Evolutionary conservation across 441 rosid species (phyloP), one percentile per base, ranked within the genome.

Genomic region (Adansonia madagascariensis): DNA sequence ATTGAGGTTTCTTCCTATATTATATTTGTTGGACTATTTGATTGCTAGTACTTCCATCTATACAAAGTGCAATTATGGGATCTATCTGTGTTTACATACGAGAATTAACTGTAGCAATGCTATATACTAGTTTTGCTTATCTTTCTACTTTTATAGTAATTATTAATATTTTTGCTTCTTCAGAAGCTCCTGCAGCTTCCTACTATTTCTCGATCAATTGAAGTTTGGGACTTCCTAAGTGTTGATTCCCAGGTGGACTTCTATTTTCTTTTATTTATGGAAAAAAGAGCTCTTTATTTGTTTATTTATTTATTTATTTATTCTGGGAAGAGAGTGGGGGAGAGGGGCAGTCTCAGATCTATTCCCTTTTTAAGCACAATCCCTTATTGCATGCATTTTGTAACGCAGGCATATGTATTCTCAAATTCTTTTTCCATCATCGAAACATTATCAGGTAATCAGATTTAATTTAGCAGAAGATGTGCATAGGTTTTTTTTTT

Each of bases 201-300:
- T 72, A 92, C 85, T 79, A 78, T 97, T 84, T 93, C 99, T 57
- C 98, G 97, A 80, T 97, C 98, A 20, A 90, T 97, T 83, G 99
- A 97, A 84, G 98, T 97, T 79, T 93, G 99, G 99, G 98, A 94
- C 89, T 97, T 97, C 79, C 90, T 97, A 75, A 93, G 96, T 75
- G 94, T 97, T 78, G 99, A 97, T 88, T 97, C 99, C 55, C 99
- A 94, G 98, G 99, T 94, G 53, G 49, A 70, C 12, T 70, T 77
- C n/a, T 59, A 39, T 57, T 77, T 59, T 47, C 74, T 31, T 77
- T 69, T 27, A 6, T 10, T 18, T 27, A 20, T 55, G 35, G n/a
- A 67, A 76, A 75, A 53, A 43, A 1, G 27, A 24, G 27, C 27
- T 47, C 18, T 63, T 52, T 8, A 9, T 35, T 41, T 60, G 24